Conservation (phyloP, 352 stramenopile species). For the Thalassiosira exigua region DNA sequence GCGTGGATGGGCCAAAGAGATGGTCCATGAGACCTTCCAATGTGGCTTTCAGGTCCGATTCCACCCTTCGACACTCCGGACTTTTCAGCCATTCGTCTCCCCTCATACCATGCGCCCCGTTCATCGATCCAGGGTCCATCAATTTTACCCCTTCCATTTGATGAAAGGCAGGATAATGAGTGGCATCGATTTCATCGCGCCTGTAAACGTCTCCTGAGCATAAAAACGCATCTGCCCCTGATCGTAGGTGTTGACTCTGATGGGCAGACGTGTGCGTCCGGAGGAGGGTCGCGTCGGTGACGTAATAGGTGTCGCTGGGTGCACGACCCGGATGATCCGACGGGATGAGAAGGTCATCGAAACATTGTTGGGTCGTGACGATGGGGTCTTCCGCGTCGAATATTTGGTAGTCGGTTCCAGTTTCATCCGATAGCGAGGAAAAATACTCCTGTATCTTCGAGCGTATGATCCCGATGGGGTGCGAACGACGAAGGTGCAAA, state of each 20-base stretch:
- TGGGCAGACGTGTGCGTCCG: slow-evolving; percentile 90
- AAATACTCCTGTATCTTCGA: slow-evolving; percentile 63
- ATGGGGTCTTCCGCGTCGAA: slow-evolving; percentile 71
- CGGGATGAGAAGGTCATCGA: slow-evolving; percentile 82
- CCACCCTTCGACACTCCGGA: slow-evolving; percentile 80
- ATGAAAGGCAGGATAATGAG: slow-evolving; percentile 99
- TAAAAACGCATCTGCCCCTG: slow-evolving; percentile 91
- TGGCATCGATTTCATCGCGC: slow-evolving; percentile 98
- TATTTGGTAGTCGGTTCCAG: slow-evolving; percentile 37
- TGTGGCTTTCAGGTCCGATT: slow-evolving; percentile 93
- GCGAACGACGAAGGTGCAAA: slow-evolving; percentile 53
- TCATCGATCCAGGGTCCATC: slow-evolving; percentile 77
- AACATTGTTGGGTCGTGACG: slow-evolving; percentile 75
- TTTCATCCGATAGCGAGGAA: slow-evolving; percentile 23
- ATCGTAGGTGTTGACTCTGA: slow-evolving; percentile 91
- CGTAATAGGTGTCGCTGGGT: slow-evolving; percentile 85
- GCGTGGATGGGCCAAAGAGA: slow-evolving; percentile 91
- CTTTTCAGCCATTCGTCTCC: slow-evolving; percentile 56
- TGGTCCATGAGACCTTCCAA: slow-evolving; percentile 93
- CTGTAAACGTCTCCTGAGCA: slow-evolving; percentile 96
- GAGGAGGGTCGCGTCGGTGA: slow-evolving; percentile 68
- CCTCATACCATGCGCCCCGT: slow-evolving; percentile 20
- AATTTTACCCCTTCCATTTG: slow-evolving; percentile 98
- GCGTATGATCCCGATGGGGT: slow-evolving; percentile 57
- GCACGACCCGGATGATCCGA: slow-evolving; percentile 82